A percentile compares a stretch with the other conserved stretches of the same genome.
phyloP scores from a whole-genome alignment of 179 eudicot genomes.

The Beta lomatogona region DNA sequence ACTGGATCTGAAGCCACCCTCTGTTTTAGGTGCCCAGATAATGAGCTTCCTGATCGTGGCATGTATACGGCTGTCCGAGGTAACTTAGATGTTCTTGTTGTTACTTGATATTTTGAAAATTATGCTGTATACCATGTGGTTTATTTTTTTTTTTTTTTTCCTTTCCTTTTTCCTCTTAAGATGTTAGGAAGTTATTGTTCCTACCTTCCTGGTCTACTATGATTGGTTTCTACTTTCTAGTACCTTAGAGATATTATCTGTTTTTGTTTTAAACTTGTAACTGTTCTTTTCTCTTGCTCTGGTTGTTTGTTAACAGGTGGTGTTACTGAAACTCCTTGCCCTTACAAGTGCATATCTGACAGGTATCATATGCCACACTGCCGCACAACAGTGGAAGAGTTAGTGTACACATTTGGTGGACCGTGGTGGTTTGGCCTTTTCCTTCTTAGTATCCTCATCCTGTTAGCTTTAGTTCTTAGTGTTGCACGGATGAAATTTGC shows the following conservation, averaged over 20 bases:
- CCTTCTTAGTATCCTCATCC: slow-evolving; percentile 65
- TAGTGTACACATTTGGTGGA: slow-evolving; percentile 91
- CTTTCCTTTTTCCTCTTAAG: neutral
- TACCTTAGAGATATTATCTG: too few species aligned
- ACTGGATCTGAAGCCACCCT: slow-evolving; percentile 75
- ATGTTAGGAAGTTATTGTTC: neutral
- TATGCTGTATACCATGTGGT: neutral
- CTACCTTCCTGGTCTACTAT: neutral
- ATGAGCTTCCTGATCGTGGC: slow-evolving; percentile 85
- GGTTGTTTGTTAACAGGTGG: slow-evolving; percentile 58
- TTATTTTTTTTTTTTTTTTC: neutral
- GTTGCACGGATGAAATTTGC: slow-evolving; percentile 91
- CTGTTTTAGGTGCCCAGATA: slow-evolving; percentile 70
- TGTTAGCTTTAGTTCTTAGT: slow-evolving; percentile 86
- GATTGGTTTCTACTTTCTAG: neutral
- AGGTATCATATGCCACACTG: slow-evolving; percentile 95
- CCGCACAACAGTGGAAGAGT: slow-evolving; percentile 87
- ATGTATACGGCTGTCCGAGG: slow-evolving; percentile 72
- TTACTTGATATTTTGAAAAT: neutral
- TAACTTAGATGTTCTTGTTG: slow-evolving; percentile 26
- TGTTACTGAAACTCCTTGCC: slow-evolving; percentile 80
- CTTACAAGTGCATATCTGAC: slow-evolving; percentile 93
- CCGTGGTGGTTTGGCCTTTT: slow-evolving; percentile 89
- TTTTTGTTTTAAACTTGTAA: neutral
- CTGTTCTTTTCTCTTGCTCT: neutral